Percentiles rank a stretch among this genome's conserved stretches.
These are phyloP conservation scores for Pleodorina starrii DNA, from an alignment of 139 green algal genomes.

Conservation along the genomic window DNA sequence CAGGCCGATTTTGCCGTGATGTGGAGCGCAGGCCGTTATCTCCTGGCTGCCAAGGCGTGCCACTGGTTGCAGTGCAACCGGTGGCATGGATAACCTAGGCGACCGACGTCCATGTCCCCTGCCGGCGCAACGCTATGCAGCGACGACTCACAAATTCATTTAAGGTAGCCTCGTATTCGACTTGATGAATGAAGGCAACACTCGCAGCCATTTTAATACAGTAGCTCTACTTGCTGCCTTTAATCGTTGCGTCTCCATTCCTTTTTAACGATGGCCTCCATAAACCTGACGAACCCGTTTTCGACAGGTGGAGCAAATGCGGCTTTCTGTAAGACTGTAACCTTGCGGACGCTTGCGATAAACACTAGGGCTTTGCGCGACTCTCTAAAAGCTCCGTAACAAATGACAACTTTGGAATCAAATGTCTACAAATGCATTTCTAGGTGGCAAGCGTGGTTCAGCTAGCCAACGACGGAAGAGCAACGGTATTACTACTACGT, in stretches of 20 bases:
- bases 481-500: too few species aligned
- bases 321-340: too few species aligned
- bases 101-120: neutral
- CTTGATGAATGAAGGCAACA: conserved; percentile 20
- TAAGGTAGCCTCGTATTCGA: conserved; percentile 7
- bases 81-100: neutral
- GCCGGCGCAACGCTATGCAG: too few species aligned
- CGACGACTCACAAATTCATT: conserved; percentile 20
- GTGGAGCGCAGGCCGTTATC: neutral
- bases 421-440: too few species aligned
- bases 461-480: too few species aligned
- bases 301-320: too few species aligned
- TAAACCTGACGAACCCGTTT: too few species aligned
- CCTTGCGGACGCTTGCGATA: too few species aligned
- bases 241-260: neutral
- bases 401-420: too few species aligned
- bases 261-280: neutral
- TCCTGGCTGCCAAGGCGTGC: neutral
- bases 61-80: neutral
- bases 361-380: too few species aligned
- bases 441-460: too few species aligned
- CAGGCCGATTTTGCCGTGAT: neutral
- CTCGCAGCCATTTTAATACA: conserved; percentile 24
- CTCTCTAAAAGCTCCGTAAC: too few species aligned
- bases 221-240: neutral